Evolutionary conservation across 2,329 filamentous ascomycete species (phyloP).

Genomic region (Sclerotinia subarctica): DNA sequence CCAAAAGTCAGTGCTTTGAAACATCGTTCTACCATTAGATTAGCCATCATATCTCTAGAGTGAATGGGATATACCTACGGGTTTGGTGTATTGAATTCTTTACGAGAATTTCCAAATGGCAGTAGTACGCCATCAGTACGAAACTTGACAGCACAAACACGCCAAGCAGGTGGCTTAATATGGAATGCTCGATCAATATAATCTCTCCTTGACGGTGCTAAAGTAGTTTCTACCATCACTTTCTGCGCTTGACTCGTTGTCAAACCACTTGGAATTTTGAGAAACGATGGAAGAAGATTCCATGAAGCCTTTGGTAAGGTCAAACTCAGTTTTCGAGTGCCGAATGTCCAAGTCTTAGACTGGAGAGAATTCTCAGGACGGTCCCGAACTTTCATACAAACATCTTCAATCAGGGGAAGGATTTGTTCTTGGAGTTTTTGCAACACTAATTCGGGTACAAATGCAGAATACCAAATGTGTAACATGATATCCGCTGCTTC

Average conservation of each 20-base stretch:
- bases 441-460: neutral
- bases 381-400: neutral
- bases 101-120: slow-evolving; percentile 40
- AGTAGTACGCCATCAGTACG: slow-evolving; percentile 42
- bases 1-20: slow-evolving; percentile 37
- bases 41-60: neutral
- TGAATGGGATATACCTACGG: slow-evolving; percentile 38
- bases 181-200: slow-evolving; percentile 38
- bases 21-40: slow-evolving; percentile 39
- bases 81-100: slow-evolving; percentile 41
- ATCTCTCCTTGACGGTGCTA: slow-evolving; percentile 37
- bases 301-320: slow-evolving; percentile 31
- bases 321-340: neutral
- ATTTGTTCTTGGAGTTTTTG: neutral
- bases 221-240: slow-evolving; percentile 35
- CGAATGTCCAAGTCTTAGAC: slow-evolving; percentile 17
- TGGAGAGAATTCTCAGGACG: neutral
- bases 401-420: slow-evolving; percentile 3
- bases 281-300: slow-evolving; percentile 33
- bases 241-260: slow-evolving; percentile 29
- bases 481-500: slow-evolving; percentile 16
- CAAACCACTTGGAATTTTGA: slow-evolving; percentile 35
- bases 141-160: slow-evolving; percentile 38
- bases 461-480: slow-evolving; percentile 18
- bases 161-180: slow-evolving; percentile 30